These are phyloP conservation scores for Backusella macrospora DNA, from an alignment of 192 early-diverging fungal genomes.

Conservation along the genomic window DNA sequence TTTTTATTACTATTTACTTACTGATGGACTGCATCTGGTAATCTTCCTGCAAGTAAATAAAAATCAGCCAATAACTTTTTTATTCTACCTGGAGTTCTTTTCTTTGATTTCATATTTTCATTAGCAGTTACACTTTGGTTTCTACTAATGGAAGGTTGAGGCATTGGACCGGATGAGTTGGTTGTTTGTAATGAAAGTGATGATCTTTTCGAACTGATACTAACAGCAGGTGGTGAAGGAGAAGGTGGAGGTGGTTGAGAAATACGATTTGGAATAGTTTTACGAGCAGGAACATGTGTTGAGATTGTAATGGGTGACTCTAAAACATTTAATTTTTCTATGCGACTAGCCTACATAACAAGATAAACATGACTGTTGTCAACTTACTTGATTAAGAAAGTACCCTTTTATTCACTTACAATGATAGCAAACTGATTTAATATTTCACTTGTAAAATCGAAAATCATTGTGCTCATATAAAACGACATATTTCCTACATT, in stretches of 20 bases:
- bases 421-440: constrained; percentile 66
- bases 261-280: background rate
- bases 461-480: constrained; percentile 77
- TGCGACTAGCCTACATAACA: constrained; percentile 27
- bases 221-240: constrained; percentile 9
- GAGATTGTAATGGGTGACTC: constrained; percentile 27
- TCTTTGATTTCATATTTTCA: constrained; percentile 47
- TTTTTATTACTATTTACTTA: constrained; percentile 18
- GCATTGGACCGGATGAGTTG: constrained; percentile 31
- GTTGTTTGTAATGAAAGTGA: constrained; percentile 12
- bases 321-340: constrained; percentile 24
- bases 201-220: constrained; percentile 19
- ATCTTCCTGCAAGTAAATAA: constrained; percentile 71
- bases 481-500: constrained; percentile 78
- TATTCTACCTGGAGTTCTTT: constrained; percentile 69
- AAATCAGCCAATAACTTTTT: constrained; percentile 77
- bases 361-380: background rate
- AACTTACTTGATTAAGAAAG: background rate
- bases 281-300: constrained; percentile 8
- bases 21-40: constrained; percentile 69
- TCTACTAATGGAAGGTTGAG: constrained; percentile 27
- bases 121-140: constrained; percentile 22
- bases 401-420: constrained; percentile 41
- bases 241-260: constrained; percentile 21
- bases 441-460: constrained; percentile 76